These are phyloP conservation scores for Colletotrichum gloeosporioides DNA, from an alignment of 2,329 filamentous ascomycete genomes.

Conservation along the genomic window DNA sequence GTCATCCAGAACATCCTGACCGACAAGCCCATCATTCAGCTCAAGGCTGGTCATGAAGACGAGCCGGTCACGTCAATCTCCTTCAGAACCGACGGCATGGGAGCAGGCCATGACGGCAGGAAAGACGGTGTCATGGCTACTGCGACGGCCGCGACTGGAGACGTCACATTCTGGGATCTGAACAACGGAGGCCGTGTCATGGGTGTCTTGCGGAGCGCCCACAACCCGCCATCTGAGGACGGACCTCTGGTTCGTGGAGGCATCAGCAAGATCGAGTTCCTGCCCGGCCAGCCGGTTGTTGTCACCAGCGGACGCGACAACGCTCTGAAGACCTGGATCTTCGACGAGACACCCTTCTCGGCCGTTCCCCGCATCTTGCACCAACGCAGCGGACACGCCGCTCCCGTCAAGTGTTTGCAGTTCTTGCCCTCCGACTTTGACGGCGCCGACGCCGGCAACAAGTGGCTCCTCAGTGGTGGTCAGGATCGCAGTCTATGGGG, in stretches of 20 bases:
- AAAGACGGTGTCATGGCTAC: conserved; percentile 95
- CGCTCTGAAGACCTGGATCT: conserved; percentile 94
- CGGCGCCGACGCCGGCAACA: conserved; percentile 84
- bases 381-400: conserved; percentile 85
- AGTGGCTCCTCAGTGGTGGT: conserved; percentile 92
- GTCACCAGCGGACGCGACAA: conserved; percentile 93
- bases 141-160: conserved; percentile 77
- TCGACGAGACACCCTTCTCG: conserved; percentile 90
- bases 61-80: conserved; percentile 80
- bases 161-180: conserved; percentile 95
- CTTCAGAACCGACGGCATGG: conserved; percentile 88
- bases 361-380: conserved; percentile 86
- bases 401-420: conserved; percentile 79
- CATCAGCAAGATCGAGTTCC: conserved; percentile 86
- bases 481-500: conserved; percentile 93
- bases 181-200: conserved; percentile 87
- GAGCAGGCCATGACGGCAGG: conserved; percentile 85
- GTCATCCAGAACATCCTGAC: conserved; percentile 82
- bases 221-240: conserved; percentile 72
- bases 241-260: conserved; percentile 71
- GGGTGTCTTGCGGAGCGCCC: conserved; percentile 85
- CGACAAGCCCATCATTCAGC: conserved; percentile 73
- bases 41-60: conserved; percentile 70
- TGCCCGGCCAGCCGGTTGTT: conserved; percentile 87
- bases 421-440: conserved; percentile 92